These are phyloP conservation scores for Agrocybe chaxingu DNA, from an alignment of 768 basidiomycete genomes.

Conservation along the genomic window DNA sequence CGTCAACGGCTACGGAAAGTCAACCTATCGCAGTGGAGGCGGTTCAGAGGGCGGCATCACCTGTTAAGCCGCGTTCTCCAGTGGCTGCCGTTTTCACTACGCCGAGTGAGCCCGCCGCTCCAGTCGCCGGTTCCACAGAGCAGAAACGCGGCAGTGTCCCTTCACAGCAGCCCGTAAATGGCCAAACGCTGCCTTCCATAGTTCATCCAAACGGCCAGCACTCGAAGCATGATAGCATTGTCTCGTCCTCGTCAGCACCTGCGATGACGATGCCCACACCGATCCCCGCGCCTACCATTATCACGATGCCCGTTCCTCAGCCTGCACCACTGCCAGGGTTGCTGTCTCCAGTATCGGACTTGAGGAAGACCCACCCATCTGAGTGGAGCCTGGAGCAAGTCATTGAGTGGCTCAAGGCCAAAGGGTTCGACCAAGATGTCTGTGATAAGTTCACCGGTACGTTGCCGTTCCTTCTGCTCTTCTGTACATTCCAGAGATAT, in stretches of 20 bases:
- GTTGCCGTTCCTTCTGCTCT: constrained; percentile 18
- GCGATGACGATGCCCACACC: constrained; percentile 8
- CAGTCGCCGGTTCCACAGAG: constrained; percentile 6
- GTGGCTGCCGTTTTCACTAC: constrained; percentile 19
- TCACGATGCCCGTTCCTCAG: background rate
- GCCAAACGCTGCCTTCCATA: constrained; percentile 20
- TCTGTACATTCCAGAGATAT: constrained; percentile 4
- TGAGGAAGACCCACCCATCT: constrained; percentile 45
- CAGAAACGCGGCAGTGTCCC: constrained; percentile 20
- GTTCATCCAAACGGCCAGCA: constrained; percentile 20
- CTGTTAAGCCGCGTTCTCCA: constrained; percentile 19
- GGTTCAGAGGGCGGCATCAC: constrained; percentile 8
- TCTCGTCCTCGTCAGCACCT: constrained; percentile 19
- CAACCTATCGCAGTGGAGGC: background rate
- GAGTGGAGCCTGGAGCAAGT: constrained; percentile 92
- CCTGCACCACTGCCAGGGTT: background rate
- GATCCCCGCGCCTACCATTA: background rate
- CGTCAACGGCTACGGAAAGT: constrained; percentile 6
- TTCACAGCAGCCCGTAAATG: constrained; percentile 25
- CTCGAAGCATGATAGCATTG: constrained; percentile 43
- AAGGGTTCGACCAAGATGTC: constrained; percentile 82
- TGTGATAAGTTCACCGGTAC: constrained; percentile 84
- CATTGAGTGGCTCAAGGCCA: constrained; percentile 78
- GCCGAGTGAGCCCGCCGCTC: background rate
- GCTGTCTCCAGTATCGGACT: constrained; percentile 15